Evolutionary conservation across 768 basidiomycete genomes (phyloP).

Genomic region (Asterophora lycoperdoides): DNA sequence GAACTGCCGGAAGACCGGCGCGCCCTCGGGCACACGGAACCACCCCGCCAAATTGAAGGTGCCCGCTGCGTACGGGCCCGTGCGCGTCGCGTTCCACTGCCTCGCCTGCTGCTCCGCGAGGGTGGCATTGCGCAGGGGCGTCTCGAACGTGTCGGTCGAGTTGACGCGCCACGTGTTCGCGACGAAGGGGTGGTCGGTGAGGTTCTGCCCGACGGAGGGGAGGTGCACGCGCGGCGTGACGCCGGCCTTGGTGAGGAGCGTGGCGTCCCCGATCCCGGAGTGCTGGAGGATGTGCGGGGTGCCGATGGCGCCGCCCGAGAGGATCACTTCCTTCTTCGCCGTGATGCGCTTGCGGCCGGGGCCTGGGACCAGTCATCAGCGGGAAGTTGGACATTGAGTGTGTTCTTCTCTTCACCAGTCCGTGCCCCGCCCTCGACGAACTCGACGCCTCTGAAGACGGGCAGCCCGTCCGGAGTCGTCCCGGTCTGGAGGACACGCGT

Average conservation of each 20-base stretch:
- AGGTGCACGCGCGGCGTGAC: constrained; percentile 24
- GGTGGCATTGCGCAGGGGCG: constrained; percentile 18
- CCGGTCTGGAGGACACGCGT: constrained; percentile 22
- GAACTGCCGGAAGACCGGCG: constrained; percentile 18
- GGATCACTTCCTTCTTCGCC: constrained; percentile 30
- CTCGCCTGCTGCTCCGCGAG: constrained; percentile 14
- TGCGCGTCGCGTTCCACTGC: constrained; percentile 19
- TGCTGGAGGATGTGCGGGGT: constrained; percentile 26
- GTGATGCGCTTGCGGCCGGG: constrained; percentile 14
- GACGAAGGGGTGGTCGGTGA: constrained; percentile 28
- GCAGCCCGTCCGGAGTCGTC: constrained; percentile 2
- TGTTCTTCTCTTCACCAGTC: background rate
- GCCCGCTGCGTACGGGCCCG: constrained; percentile 17
- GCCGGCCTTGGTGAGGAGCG: constrained; percentile 13
- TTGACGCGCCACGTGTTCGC: constrained; percentile 25
- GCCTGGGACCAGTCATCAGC: too few relatives aligned
- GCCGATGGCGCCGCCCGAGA: constrained; percentile 29
- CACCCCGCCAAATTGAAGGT: constrained; percentile 20
- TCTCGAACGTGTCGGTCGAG: constrained; percentile 23
- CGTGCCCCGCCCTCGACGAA: constrained; percentile 11
- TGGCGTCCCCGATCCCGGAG: constrained; percentile 27
- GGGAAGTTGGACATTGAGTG: background rate
- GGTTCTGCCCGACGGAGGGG: constrained; percentile 28
- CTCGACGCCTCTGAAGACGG: constrained; percentile 23
- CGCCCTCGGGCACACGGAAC: constrained; percentile 21